phyloP scores from a whole-genome alignment of 306 rosid genomes.

The Cicer bijugum region DNA sequence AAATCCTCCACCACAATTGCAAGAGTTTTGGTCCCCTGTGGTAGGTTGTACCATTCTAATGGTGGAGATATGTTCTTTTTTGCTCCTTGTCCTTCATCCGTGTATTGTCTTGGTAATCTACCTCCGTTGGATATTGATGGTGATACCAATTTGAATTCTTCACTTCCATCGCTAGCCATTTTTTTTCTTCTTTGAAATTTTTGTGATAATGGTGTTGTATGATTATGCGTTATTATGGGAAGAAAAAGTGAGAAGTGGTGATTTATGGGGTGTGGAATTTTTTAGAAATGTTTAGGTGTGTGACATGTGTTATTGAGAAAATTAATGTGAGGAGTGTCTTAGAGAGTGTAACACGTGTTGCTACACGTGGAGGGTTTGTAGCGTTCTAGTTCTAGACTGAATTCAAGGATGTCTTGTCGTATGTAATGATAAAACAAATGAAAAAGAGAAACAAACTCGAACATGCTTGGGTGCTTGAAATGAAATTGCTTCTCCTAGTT shows the following conservation, averaged over 20 bases:
- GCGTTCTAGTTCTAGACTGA: constrained; percentile 43
- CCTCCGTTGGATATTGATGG: constrained; percentile 63
- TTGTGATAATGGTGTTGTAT: neutral
- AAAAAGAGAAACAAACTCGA: neutral
- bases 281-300: neutral
- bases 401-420: constrained; percentile 22
- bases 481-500: neutral
- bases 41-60: constrained; percentile 84
- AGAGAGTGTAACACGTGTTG: constrained; percentile 31
- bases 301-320: constrained; percentile 49
- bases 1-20: constrained; percentile 79
- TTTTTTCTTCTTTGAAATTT: neutral
- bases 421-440: neutral
- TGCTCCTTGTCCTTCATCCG: constrained; percentile 80
- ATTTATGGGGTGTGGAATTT: constrained; percentile 10
- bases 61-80: constrained; percentile 80
- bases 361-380: constrained; percentile 46
- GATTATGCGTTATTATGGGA: constrained; percentile 11
- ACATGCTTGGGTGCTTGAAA: neutral
- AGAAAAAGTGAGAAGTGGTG: neutral
- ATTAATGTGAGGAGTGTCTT: neutral
- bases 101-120: constrained; percentile 65
- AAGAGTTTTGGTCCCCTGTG: constrained; percentile 63
- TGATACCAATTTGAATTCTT: constrained; percentile 65
- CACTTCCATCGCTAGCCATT: constrained; percentile 55